Conservation (phyloP, 768 basidiomycete species). For the Cytidiella melzeri region DNA sequence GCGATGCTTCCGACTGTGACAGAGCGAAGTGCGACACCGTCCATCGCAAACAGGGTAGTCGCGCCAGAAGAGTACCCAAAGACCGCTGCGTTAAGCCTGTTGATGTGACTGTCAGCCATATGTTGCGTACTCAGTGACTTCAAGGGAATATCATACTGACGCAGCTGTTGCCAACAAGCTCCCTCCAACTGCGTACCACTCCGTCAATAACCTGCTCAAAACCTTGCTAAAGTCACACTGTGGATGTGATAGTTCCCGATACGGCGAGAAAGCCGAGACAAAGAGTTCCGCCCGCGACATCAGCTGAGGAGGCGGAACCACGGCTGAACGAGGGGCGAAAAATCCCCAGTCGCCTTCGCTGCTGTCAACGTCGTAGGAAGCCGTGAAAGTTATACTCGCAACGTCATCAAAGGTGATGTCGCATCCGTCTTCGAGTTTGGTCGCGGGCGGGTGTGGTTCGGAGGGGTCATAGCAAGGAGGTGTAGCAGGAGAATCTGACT, state of each 20-base stretch:
- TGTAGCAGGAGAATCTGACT: neutral
- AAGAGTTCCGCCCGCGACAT: constrained; percentile 15
- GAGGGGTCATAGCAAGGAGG: neutral
- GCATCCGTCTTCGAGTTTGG: neutral
- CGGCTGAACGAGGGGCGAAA: too few species aligned
- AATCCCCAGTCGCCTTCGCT: too few species aligned
- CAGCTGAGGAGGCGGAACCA: too few species aligned
- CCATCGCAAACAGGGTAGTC: constrained; percentile 45
- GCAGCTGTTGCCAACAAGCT: constrained; percentile 57
- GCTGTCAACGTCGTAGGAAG: too few species aligned
- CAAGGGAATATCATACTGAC: constrained; percentile 27
- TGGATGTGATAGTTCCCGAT: constrained; percentile 31
- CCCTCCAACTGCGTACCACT: constrained; percentile 65
- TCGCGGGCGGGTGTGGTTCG: neutral
- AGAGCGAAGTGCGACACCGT: constrained; percentile 39
- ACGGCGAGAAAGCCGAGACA: constrained; percentile 49
- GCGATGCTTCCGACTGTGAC: constrained; percentile 54
- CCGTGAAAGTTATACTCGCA: neutral
- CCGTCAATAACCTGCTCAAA: constrained; percentile 45
- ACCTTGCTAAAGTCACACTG: constrained; percentile 5
- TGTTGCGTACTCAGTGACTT: neutral
- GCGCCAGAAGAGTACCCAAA: constrained; percentile 52
- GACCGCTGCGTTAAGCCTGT: constrained; percentile 45
- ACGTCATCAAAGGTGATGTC: neutral
- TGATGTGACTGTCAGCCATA: neutral